Base-by-base conservation (phyloP, 768 basidiomycete species). In the Lenzites betulinus region DNA sequence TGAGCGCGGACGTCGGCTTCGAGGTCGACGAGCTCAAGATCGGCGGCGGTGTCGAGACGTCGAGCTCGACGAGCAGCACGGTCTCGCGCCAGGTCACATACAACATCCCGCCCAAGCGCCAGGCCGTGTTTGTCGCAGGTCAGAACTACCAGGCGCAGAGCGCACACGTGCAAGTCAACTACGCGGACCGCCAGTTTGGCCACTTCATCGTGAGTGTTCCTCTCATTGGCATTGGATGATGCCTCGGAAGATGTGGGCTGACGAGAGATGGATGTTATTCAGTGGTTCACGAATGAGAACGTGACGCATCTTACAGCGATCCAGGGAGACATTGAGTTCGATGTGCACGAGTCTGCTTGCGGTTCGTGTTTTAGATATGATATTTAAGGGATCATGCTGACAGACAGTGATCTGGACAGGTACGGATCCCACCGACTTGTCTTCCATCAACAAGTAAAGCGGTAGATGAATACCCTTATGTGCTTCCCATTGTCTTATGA, bases 161-260 rank as follows among this genome's bases (percentile, higher is more conserved):
- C 9, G 58, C 51, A 28, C 43, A 53, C 51, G 35, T 59, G 50
- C 58, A 59, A 51, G 51, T 59, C 43, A 59, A 59, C 51, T 59
- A 36, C 36, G 58, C 33, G 33, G 26, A 33, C 23, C 51, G 51
- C 44, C 51, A 52, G 44, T 33, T n/a, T 15, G 58, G 51, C 6
- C 58, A 59, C 58, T 59, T 52, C 51, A 36, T 52, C 43, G 58
- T 59, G 11, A 18, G 58, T 28, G 9, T n/a, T 42, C 13, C n/a
- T 7, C 16, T 7, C 33, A 4, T 28, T 1, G 7, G 46, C 2
- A 7, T 49, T 2, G 38, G 35, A 11, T 39, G 15, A 13, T 8
- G 54, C 26, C 18, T 16, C 33, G 53, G 35, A 42, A 33, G n/a
- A 23, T 12, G 7, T 46, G 6, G 38, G 23, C 23, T 46, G 23